Evolutionary conservation across 164 flowering plant genomes (phyloP), one percentile per base, ranked within the genome.

Genomic region (Nymphaea thermarum): DNA sequence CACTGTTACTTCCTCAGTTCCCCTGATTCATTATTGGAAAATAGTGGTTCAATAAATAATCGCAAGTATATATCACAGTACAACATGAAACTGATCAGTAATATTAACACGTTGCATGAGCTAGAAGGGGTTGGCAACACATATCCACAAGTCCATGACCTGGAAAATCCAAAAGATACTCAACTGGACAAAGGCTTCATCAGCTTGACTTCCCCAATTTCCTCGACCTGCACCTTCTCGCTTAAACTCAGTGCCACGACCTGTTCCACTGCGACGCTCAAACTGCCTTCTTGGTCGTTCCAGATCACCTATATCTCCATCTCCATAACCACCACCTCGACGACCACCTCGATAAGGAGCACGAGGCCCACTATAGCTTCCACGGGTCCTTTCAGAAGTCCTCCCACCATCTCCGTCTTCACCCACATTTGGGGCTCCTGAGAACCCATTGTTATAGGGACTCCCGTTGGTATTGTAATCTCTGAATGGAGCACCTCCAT

Each of bases 231-330:
- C 62, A 7, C 87, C 89, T 45, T 84, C 92, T n/a, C 86, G 81
- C 70, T 83, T 87, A 44, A 78, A 0, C 65, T 83, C 91, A 81
- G 71, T 74, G 85, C 87, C 86, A 3, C 76, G 82, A 1, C 88
- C 93, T 68, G 86, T 83, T 6, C 90, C 93, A 76, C 88, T 88
- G 25, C 63, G 88, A 41, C 90, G 86, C 51, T 84, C 90, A 77
- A 62, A 85, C 42, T 72, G 65, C 41, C 89, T 74, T 2, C 86
- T 80, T 55, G 85, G 83, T 8, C 62, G 47, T 51, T 71, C 74
- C 7, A 36, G 47, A 44, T 63, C 69, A 57, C 65, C 71, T 59
- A 42, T 63, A 4, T 80, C 84, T 10, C 78, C 87, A 25, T 81
- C 85, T 18, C 71, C 68, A 66, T 43, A 71, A 17, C 69, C 69